Percentiles rank a stretch among this genome's conserved stretches.
Conservation (phyloP, 2,329 filamentous ascomycete species). For the Ophiostoma perfectum region DNA sequence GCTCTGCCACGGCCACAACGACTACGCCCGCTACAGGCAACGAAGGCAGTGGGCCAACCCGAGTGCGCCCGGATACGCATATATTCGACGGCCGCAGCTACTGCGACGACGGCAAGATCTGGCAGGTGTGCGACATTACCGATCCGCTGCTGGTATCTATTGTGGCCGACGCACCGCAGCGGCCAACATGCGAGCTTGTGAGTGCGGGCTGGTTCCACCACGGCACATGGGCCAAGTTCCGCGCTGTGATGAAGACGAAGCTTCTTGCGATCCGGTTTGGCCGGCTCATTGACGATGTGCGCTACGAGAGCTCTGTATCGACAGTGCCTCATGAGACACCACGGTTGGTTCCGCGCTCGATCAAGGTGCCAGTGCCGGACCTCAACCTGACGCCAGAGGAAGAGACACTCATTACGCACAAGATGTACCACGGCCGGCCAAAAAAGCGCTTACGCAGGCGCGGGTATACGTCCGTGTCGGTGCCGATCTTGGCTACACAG, state of each 20-base stretch:
- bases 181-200: constrained; percentile 52
- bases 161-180: constrained; percentile 57
- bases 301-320: constrained; percentile 31
- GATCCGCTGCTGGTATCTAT: constrained; percentile 68
- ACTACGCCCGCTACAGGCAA: not conserved
- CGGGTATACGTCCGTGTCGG: constrained; percentile 23
- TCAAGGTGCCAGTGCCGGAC: constrained; percentile 38
- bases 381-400: constrained; percentile 38
- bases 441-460: constrained; percentile 24
- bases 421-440: constrained; percentile 24
- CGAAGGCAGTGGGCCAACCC: constrained; percentile 25
- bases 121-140: constrained; percentile 88
- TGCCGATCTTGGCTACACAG: constrained; percentile 22
- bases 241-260: constrained; percentile 83
- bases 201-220: constrained; percentile 80
- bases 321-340: constrained; percentile 35
- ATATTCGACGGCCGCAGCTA: constrained; percentile 76
- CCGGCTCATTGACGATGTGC: constrained; percentile 45
- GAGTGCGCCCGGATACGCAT: constrained; percentile 50
- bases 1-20: not conserved
- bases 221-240: constrained; percentile 75
- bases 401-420: constrained; percentile 24
- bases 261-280: constrained; percentile 61
- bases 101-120: constrained; percentile 77
- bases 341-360: constrained; percentile 29